Percentiles rank a stretch among this genome's conserved stretches.
Conservation (phyloP, 805 yeast species). For the Metschnikowia vanudenii region DNA sequence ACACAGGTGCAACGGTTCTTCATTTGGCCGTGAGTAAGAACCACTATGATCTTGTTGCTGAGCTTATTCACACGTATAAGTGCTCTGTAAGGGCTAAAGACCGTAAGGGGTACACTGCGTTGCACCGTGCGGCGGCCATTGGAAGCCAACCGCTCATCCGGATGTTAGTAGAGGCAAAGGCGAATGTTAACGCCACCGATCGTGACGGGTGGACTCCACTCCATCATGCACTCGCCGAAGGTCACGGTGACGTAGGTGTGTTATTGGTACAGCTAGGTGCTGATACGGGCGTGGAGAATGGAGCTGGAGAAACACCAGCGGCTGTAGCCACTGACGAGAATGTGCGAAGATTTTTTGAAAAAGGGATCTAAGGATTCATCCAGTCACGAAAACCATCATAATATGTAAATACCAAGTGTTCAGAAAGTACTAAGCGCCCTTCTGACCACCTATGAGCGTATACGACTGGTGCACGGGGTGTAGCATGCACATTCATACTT, state of each 20-base stretch:
- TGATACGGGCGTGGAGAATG: slow-evolving; percentile 46
- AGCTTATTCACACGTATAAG: slow-evolving; percentile 50
- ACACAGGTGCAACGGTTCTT: slow-evolving; percentile 69
- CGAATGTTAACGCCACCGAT: slow-evolving; percentile 70
- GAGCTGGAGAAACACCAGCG: slow-evolving; percentile 49
- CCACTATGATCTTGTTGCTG: slow-evolving; percentile 51
- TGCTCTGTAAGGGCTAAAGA: slow-evolving; percentile 70
- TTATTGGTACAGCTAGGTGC: slow-evolving; percentile 66
- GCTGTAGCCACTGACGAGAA: slow-evolving; percentile 37
- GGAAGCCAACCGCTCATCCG: slow-evolving; percentile 63
- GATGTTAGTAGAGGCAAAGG: slow-evolving; percentile 49
- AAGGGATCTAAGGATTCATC: not conserved
- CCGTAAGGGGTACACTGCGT: slow-evolving; percentile 58
- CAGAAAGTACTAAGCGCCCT: not conserved
- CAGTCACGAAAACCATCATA: no score
- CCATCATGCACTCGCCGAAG: slow-evolving; percentile 90
- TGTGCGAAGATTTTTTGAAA: slow-evolving; percentile 22
- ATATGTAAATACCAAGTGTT: no score
- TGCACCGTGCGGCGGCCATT: slow-evolving; percentile 80
- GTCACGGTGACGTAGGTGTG: slow-evolving; percentile 74
- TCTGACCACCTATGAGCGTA: not conserved
- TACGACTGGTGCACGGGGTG: not conserved
- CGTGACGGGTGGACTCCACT: slow-evolving; percentile 78
- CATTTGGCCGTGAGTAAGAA: slow-evolving; percentile 76
- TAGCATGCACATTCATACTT: not conserved